A percentile compares a stretch with the other conserved stretches of the same genome.
phyloP scores from a whole-genome alignment of 2,329 filamentous ascomycete genomes.

The Pseudogymnoascus pannorum region DNA sequence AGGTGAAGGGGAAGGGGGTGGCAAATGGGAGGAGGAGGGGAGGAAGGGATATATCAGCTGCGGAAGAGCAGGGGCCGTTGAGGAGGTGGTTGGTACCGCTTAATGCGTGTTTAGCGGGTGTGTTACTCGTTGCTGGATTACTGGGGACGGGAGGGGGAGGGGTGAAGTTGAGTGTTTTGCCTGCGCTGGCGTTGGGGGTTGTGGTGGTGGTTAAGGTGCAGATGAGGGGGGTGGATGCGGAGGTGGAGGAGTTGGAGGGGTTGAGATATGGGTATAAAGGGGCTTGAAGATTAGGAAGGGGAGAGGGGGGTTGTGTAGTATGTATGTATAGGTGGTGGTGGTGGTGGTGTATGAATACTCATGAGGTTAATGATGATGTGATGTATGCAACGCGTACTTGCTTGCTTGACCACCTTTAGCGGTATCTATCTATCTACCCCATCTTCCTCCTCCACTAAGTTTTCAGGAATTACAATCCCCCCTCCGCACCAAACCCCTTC shows the following conservation, averaged over 20 bases:
- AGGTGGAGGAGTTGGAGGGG: conserved; percentile 53
- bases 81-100: conserved; percentile 51
- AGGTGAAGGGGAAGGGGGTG: conserved; percentile 18
- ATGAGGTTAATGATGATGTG: neutral
- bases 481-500: neutral
- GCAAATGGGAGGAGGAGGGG: too few relatives aligned
- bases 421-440: neutral
- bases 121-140: conserved; percentile 42
- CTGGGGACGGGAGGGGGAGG: conserved; percentile 30
- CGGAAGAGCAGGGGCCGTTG: conserved; percentile 38
- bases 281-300: conserved; percentile 40
- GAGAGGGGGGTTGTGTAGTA: neutral
- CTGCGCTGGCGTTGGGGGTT: conserved; percentile 52
- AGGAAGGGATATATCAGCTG: neutral
- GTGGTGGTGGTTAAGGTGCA: conserved; percentile 56
- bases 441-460: neutral
- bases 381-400: neutral
- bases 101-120: conserved; percentile 48
- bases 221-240: too few relatives aligned
- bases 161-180: conserved; percentile 35
- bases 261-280: conserved; percentile 63
- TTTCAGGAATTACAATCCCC: neutral
- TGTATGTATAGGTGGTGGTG: neutral
- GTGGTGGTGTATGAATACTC: neutral
- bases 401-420: neutral